Base-by-base conservation (phyloP, 352 stramenopile genomes). In the Phytopythium montanum region DNA sequence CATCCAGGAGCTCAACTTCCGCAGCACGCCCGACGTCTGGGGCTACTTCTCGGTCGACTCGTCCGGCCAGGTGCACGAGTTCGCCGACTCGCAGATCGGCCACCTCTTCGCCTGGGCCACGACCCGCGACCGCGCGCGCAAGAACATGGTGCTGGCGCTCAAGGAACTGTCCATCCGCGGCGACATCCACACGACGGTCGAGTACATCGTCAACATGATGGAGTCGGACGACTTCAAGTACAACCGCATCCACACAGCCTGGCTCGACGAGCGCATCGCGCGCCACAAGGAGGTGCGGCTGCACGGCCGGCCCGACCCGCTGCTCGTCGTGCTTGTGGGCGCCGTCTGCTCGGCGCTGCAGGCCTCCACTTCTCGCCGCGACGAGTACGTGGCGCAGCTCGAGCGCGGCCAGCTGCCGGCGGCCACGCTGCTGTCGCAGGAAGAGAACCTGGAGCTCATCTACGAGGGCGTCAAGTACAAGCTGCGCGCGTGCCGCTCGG, bases 41-140 rank as follows among this genome's bases (percentile, higher is more conserved):
- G 98, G 97, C 21, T 99, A 99, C 84, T 99, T 99, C 68, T 98
- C 85, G 44, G 98, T 99, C 67, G 97, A 99, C 74, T 98, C 92
- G 68, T 99, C 90, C 26, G 97, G 98, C 13, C 92, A 97, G 59
- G 98, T 99, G 49, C 98, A 99, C 81, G 97, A 99, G 85, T 99
- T 99, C 79, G 97, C 98, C 12, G 98, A 99, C 77, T 99, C 96
- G 38, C 97, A 99, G 75, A 99, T 99, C 81, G 98, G 98, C 28
- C 98, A 99, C 79, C 84, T 99, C 62, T 99, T 99, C 78, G 97
- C 96, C 23, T 98, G 82, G 84, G 97, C 96, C 51, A 84, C 78
- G 51, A 97, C 96, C 58, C 84, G 98, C 56, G 97, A 99, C 68
- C 94, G 96, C 58, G 97, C 98, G 2, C 75, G 97, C 26, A 99